A percentile compares a stretch with the other conserved stretches of the same genome.
Conservation (phyloP, 2,329 filamentous ascomycete species). For the Aspergillus quadrilineatus region DNA sequence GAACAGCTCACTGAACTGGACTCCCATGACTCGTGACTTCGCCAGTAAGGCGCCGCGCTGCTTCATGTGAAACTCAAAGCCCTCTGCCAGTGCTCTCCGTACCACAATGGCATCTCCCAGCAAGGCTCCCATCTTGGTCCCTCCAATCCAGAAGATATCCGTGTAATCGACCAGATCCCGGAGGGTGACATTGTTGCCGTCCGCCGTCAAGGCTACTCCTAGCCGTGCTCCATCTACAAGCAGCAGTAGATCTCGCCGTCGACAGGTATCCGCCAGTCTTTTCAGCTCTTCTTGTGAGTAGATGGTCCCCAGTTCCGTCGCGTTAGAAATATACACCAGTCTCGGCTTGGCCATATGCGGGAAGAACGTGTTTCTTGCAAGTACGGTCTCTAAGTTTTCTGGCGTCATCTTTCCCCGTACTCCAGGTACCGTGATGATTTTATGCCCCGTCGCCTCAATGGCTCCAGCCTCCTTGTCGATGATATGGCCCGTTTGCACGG, state of each 20-base stretch:
- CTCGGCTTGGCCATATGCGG: slow-evolving; percentile 54
- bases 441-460: slow-evolving; percentile 53
- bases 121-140: slow-evolving; percentile 53
- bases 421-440: slow-evolving; percentile 51
- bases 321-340: slow-evolving; percentile 55
- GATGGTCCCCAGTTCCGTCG: slow-evolving; percentile 52
- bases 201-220: slow-evolving; percentile 45
- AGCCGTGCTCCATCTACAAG: slow-evolving; percentile 53
- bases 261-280: slow-evolving; percentile 47
- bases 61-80: slow-evolving; percentile 54
- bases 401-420: slow-evolving; percentile 51
- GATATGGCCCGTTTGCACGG: slow-evolving; percentile 52
- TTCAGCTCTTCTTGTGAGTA: slow-evolving; percentile 47
- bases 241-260: slow-evolving; percentile 43
- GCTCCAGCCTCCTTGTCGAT: slow-evolving; percentile 53
- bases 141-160: slow-evolving; percentile 57
- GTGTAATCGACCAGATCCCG: slow-evolving; percentile 49
- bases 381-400: slow-evolving; percentile 40
- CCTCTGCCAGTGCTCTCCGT: slow-evolving; percentile 45
- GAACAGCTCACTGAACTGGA: slow-evolving; percentile 54
- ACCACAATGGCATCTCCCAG: slow-evolving; percentile 54
- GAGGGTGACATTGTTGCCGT: slow-evolving; percentile 46
- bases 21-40: slow-evolving; percentile 51
- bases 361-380: slow-evolving; percentile 52
- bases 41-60: slow-evolving; percentile 53